Percentiles rank a stretch among this genome's conserved stretches.
phyloP scores from a whole-genome alignment of 208 protist genomes.

The Crithidia bombi region DNA sequence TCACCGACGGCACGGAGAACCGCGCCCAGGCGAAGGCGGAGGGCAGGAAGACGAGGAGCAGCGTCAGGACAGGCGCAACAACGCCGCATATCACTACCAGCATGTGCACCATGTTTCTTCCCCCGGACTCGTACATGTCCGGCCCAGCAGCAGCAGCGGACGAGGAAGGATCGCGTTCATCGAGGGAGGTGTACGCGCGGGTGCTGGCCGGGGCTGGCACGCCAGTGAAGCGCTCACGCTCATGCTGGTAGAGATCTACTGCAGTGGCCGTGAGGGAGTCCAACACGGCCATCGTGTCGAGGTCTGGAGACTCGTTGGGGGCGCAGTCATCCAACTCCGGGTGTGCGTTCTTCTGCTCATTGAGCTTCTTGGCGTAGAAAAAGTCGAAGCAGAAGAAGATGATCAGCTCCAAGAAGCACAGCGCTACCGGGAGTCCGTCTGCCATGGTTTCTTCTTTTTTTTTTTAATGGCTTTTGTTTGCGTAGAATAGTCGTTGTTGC shows the following conservation, averaged over 20 bases:
- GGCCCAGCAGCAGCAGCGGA: not conserved
- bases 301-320: conserved; percentile 60
- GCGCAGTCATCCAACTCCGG: conserved; percentile 77
- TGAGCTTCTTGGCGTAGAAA: conserved; percentile 57
- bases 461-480: not conserved
- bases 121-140: not conserved
- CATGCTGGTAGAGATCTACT: conserved; percentile 56
- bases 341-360: conserved; percentile 57
- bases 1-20: conserved; percentile 39
- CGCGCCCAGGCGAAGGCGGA: conserved; percentile 50
- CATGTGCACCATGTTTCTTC: conserved; percentile 54
- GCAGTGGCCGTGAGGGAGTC: conserved; percentile 58
- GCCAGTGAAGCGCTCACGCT: conserved; percentile 38
- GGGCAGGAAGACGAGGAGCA: conserved; percentile 54
- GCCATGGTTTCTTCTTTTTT: conserved; percentile 22
- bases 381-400: conserved; percentile 68
- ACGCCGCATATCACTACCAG: conserved; percentile 64
- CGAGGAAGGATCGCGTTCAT: conserved; percentile 5
- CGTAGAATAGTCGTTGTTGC: not conserved
- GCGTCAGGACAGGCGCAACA: conserved; percentile 41
- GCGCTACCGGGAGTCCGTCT: conserved; percentile 27
- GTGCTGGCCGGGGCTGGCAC: conserved; percentile 11
- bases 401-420: conserved; percentile 55
- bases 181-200: conserved; percentile 22
- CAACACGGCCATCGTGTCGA: conserved; percentile 65